Conservation (phyloP, 169 alveolate species). For the Theileria equi region DNA sequence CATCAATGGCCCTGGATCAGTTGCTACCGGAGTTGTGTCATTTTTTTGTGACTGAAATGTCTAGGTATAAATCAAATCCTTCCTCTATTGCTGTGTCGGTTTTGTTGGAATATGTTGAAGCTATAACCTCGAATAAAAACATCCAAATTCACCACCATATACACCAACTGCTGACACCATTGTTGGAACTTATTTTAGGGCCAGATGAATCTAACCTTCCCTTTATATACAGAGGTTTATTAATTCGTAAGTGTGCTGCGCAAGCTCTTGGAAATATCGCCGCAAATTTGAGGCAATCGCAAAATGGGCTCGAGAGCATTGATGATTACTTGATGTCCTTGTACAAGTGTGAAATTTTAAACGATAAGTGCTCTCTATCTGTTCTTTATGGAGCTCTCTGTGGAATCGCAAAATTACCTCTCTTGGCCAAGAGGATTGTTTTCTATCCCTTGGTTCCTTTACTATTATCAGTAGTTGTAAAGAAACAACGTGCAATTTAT, state of each 20-base stretch:
- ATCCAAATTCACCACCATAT: slow-evolving; percentile 60
- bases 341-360: slow-evolving; percentile 35
- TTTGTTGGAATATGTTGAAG: slow-evolving; percentile 52
- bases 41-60: slow-evolving; percentile 44
- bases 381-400: slow-evolving; percentile 59
- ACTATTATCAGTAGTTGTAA: slow-evolving; percentile 28
- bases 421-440: slow-evolving; percentile 39
- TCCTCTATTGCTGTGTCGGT: slow-evolving; percentile 9
- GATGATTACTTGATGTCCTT: slow-evolving; percentile 51
- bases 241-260: slow-evolving; percentile 40
- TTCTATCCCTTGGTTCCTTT: slow-evolving; percentile 62
- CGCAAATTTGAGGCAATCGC: slow-evolving; percentile 17
- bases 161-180: slow-evolving; percentile 59
- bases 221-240: slow-evolving; percentile 29
- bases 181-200: slow-evolving; percentile 21
- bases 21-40: slow-evolving; percentile 54
- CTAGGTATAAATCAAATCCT: slow-evolving; percentile 7
- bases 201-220: slow-evolving; percentile 36
- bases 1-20: slow-evolving; percentile 63
- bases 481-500: slow-evolving; percentile 31
- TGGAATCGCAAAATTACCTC: slow-evolving; percentile 51
- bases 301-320: slow-evolving; percentile 53
- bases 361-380: slow-evolving; percentile 32
- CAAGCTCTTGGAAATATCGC: slow-evolving; percentile 36
- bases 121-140: slow-evolving; percentile 42